Conservation (phyloP, 257 asterid genomes). For the Cinchona pubescens region DNA sequence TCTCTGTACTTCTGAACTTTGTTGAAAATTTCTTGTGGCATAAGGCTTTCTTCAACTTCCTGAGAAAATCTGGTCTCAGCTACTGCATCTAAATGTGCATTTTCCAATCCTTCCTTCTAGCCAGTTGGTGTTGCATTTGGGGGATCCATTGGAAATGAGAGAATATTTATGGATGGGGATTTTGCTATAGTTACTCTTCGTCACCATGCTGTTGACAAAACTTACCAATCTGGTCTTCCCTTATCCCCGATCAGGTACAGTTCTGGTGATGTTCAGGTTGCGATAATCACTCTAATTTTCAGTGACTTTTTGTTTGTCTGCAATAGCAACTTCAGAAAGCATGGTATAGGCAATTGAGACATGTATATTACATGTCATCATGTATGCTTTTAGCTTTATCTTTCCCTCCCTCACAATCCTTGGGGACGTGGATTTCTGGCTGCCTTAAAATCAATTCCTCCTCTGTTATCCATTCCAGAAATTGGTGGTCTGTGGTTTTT, state of each 20-base stretch:
- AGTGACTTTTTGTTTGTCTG: no score
- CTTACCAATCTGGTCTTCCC: conserved; percentile 74
- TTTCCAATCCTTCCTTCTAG: conserved; percentile 80
- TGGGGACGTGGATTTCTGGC: background rate
- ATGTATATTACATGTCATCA: background rate
- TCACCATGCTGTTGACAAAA: conserved; percentile 87
- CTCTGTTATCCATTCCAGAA: background rate
- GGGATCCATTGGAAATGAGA: conserved; percentile 75
- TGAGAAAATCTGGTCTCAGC: no score
- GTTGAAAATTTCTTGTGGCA: no score
- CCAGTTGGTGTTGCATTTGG: conserved; percentile 91
- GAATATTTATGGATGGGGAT: conserved; percentile 78
- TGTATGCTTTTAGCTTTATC: background rate
- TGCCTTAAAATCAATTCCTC: background rate
- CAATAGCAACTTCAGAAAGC: background rate
- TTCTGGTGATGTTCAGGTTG: background rate
- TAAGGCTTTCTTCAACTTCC: no score
- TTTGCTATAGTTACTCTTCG: conserved; percentile 67
- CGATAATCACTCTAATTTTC: background rate
- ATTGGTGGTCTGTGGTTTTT: background rate
- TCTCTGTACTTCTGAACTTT: background rate
- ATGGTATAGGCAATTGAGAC: background rate
- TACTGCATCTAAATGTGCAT: conserved; percentile 87
- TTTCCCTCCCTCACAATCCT: background rate
- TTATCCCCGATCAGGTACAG: conserved; percentile 78